Percentiles rank a stretch among this genome's conserved stretches.
Conservation (phyloP, 2,329 filamentous ascomycete genomes). For the Claviceps fusiformis region DNA sequence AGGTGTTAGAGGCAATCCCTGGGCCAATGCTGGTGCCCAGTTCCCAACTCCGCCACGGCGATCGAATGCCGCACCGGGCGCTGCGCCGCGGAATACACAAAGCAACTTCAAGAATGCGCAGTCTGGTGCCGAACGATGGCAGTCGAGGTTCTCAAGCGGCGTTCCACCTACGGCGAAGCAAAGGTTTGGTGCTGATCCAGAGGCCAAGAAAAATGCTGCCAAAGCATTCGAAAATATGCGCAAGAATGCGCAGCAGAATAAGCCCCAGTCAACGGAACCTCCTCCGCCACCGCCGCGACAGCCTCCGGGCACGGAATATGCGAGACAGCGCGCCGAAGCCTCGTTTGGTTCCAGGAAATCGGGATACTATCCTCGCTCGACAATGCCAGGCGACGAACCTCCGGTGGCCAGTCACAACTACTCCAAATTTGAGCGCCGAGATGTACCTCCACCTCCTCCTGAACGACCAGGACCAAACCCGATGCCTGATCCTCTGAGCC, state of each 20-base stretch:
- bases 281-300: slow-evolving; percentile 24
- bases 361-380: slow-evolving; percentile 36
- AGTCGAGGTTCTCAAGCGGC: slow-evolving; percentile 26
- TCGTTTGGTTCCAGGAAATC: slow-evolving; percentile 37
- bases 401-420: slow-evolving; percentile 36
- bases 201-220: slow-evolving; percentile 27
- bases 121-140: slow-evolving; percentile 32
- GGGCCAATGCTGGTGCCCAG: slow-evolving; percentile 33
- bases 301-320: slow-evolving; percentile 35
- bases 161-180: slow-evolving; percentile 31
- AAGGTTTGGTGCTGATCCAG: slow-evolving; percentile 18
- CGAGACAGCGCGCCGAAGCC: slow-evolving; percentile 39
- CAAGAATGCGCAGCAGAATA: slow-evolving; percentile 17
- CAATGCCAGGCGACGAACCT: slow-evolving; percentile 37
- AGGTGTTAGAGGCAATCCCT: slow-evolving; percentile 44
- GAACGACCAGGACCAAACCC: slow-evolving; percentile 9
- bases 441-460: slow-evolving; percentile 7
- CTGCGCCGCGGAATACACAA: slow-evolving; percentile 6
- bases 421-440: slow-evolving; percentile 16
- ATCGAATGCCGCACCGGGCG: slow-evolving; percentile 13
- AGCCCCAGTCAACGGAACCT: slow-evolving; percentile 14
- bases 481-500: slow-evolving; percentile 32
- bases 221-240: slow-evolving; percentile 31
- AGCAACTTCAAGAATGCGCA: slow-evolving; percentile 9
- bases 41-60: slow-evolving; percentile 38